These are phyloP conservation scores for Rutidosis leptorrhynchoides DNA, from an alignment of 129 eudicot genomes.

Conservation along the genomic window DNA sequence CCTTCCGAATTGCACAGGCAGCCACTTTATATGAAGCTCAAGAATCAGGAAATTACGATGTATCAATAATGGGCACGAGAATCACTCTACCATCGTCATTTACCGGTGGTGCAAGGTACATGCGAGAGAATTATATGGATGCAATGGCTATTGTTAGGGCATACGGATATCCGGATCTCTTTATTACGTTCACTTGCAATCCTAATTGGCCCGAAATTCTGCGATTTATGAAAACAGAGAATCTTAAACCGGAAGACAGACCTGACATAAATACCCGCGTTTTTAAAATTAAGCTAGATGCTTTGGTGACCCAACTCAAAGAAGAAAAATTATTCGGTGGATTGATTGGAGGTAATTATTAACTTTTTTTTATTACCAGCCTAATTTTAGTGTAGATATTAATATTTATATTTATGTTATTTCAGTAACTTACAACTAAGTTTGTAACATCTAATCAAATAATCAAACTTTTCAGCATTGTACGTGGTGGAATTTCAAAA, in stretches of 20 bases:
- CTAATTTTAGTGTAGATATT: too few species aligned
- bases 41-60: neutral
- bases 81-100: neutral
- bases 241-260: neutral
- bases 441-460: too few species aligned
- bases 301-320: neutral
- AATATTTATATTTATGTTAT: neutral
- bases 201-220: neutral
- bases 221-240: neutral
- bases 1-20: too few species aligned
- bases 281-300: neutral
- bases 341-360: neutral
- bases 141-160: neutral
- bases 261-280: neutral
- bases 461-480: too few species aligned
- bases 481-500: neutral
- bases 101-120: neutral
- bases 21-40: too few species aligned
- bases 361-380: rapidly evolving
- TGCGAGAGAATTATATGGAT: neutral
- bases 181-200: neutral
- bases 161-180: neutral
- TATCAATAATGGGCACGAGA: neutral
- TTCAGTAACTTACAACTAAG: neutral
- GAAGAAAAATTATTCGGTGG: neutral